Evolutionary conservation across 352 stramenopile genomes (phyloP), one percentile per base, ranked within the genome.

Genomic region (Globisporangium nunn): DNA sequence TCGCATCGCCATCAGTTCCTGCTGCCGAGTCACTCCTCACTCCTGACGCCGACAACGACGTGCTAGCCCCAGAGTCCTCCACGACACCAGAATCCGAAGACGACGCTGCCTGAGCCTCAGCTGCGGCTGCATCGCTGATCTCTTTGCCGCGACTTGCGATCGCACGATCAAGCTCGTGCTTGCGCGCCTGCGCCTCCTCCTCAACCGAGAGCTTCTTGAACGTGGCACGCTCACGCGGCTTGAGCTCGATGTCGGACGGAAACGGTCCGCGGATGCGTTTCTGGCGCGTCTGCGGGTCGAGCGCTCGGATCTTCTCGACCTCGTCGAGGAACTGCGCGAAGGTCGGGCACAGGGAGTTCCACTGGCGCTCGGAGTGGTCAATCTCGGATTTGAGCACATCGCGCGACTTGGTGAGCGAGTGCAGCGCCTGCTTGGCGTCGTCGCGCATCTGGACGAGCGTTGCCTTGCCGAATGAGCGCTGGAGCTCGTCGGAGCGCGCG

Each of bases 171-270:
- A 92, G 68, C 55, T 92, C 81, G 10, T 52, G 23, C 30, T 74
- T 75, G 15, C 81, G 54, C n/a, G 76, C 81, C 48, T 85, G 56
- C 0, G 78, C 77, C 55, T 92, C 81, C 64, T 92, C 81, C 33
- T 92, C 79, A 0, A 86, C 79, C n/a, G 81, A 92, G 23, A 92
- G 62, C 48, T 92, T 92, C 48, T 90, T 90, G 65, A 89, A 89
- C 33, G 74, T 59, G 0, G 80, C 79, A 18, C 79, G 64, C 39
- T 71, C 77, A 2, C 72, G 63, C 7, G 74, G 81, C 40, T 85
- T 71, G 54, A 84, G 46, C n/a, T 80, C 68, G 11, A 81, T 52
- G 14, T 72, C 66, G 7, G 56, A 44, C 35, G 74, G 67, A 52
- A 92, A 92, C 7, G 81, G 81, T 0, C 81, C 79, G 30, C 35